Base-by-base conservation (phyloP, 2,329 filamentous ascomycete genomes). In the Seiridium unicorne region DNA sequence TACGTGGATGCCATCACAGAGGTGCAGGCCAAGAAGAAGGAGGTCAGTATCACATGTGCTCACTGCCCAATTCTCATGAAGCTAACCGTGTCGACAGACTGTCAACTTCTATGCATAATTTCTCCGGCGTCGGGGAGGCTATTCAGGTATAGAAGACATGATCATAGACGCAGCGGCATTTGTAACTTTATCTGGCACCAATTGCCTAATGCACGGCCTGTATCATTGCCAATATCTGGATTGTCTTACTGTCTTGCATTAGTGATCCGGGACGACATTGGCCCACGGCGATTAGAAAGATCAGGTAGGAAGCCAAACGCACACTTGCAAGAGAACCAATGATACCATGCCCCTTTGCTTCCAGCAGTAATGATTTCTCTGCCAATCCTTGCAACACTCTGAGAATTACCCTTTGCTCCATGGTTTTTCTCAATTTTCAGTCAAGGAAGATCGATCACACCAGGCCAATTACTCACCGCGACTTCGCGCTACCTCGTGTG, bases 1-100 rank as follows among this genome's bases (percentile, higher is more conserved):
- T 99, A 98, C 73, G 95, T 99, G 55, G 95, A 99, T 81, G 95
- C 95, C 62, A 98, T 99, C 76, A 86, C 93, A 44, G 95, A 99
- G 79, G 95, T 99, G 69, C 92, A 93, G 76, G 89, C 90, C 64
- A 89, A 97, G 89, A 97, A 97, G 90, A 96, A 96, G 86, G 92
- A 96, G 64, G 84, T 86, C 69, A 80, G 84, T 81, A 44, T 26
- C 55, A 4, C 31, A 49, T 35, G 0, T 32, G 11, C 1, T 42
- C 32, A 5, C 4, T 13, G 31, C 8, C 10, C 58, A 31, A 34
- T 6, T 34, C 8, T 51, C 51, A 3, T 46, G n/a, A 38, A 48
- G 61, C 73, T 75, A 67, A 76, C 61, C 36, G 49, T 35, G 11
- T 54, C 49, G 13, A 5, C 60, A 85, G 82, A 85, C 83, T 38